Conservation (phyloP, 805 yeast genomes). For the Saturnispora bothae region DNA sequence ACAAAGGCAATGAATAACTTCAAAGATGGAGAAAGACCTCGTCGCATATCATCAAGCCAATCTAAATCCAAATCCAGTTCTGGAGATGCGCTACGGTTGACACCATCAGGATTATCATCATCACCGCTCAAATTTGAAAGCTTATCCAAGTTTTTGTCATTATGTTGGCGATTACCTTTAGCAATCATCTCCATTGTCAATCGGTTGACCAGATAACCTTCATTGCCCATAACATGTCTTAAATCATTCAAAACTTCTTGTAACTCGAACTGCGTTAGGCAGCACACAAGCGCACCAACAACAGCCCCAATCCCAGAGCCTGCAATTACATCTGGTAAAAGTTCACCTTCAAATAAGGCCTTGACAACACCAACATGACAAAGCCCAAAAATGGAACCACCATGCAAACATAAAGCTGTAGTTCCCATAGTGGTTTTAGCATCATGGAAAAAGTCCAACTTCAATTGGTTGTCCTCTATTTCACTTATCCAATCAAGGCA, state of each 20-base stretch:
- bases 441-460: constrained; percentile 71
- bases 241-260: constrained; percentile 31
- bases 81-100: not conserved
- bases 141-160: not conserved
- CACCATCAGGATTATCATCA: not conserved
- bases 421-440: constrained; percentile 81
- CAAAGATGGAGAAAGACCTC: constrained; percentile 83
- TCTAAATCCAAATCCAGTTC: constrained; percentile 6
- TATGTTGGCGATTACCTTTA: not conserved
- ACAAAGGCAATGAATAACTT: constrained; percentile 71
- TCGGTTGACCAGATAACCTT: constrained; percentile 29
- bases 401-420: constrained; percentile 85
- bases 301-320: constrained; percentile 95
- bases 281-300: constrained; percentile 78
- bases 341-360: constrained; percentile 62
- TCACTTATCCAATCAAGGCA: constrained; percentile 36
- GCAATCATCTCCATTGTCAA: constrained; percentile 31
- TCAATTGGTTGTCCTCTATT: constrained; percentile 35
- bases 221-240: constrained; percentile 19
- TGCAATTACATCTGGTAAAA: constrained; percentile 76
- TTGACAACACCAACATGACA: constrained; percentile 91
- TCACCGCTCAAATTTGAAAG: not conserved
- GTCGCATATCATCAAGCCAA: constrained; percentile 12
- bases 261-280: constrained; percentile 57
- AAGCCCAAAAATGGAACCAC: constrained; percentile 89